A percentile compares a stretch with the other conserved stretches of the same genome.
Conservation (phyloP, 208 protist genomes). For the Leishmania lainsoni region DNA sequence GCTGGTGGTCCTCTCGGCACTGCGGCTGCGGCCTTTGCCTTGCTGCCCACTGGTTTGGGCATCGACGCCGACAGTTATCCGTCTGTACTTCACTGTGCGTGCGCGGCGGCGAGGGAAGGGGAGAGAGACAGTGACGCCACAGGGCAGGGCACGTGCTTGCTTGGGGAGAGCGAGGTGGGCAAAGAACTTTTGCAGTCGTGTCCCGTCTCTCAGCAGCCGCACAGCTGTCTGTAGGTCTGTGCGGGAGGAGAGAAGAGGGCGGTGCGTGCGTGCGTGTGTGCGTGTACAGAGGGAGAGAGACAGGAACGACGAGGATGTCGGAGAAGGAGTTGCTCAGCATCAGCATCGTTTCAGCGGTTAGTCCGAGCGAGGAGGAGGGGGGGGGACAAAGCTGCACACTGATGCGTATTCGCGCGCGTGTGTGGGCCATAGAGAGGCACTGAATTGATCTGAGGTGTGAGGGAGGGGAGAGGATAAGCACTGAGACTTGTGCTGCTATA, state of each 20-base stretch:
- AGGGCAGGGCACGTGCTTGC: not conserved
- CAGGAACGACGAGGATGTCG: not conserved
- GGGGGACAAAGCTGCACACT: not conserved
- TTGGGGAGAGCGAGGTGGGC: not conserved
- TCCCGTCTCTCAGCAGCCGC: not conserved
- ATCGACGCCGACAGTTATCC: not conserved
- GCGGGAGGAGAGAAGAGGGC: not conserved
- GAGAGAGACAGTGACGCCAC: not conserved
- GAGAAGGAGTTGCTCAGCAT: not conserved
- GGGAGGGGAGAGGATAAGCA: not conserved
- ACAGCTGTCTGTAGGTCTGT: not conserved
- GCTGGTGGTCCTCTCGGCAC: conserved; percentile 12
- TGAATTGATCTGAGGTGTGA: not conserved
- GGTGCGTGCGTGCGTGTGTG: not conserved
- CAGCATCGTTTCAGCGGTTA: not conserved
- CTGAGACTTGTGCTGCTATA: not conserved
- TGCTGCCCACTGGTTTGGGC: conserved; percentile 10
- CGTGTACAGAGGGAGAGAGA: not conserved
- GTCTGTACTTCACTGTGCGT: not conserved
- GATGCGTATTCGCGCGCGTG: too few species aligned
- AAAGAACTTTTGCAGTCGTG: not conserved
- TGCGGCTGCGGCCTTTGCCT: conserved; percentile 3
- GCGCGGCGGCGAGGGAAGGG: not conserved
- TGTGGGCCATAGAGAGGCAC: not conserved
- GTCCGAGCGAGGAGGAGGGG: not conserved